Base-by-base conservation (phyloP, 2,329 filamentous ascomycete genomes). In the Neofusicoccum parvum region DNA sequence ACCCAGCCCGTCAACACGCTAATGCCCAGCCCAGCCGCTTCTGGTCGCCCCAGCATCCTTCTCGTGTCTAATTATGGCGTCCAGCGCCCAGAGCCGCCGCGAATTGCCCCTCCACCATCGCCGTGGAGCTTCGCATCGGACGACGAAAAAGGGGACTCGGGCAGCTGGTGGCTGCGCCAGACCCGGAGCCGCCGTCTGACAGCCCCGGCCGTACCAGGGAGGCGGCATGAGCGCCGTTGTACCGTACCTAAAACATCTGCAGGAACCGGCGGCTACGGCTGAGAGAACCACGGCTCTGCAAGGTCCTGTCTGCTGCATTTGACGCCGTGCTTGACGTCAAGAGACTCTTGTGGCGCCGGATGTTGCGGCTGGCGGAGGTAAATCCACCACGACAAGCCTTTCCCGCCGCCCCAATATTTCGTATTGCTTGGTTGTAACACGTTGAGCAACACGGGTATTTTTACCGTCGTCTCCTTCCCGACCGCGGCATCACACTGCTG, bases 41-140 rank as follows among this genome's bases (percentile, higher is more conserved):
- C 20, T 36, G 43, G 14, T 36, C 56, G 56, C 43, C 17, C 41
- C 56, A 34, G 54, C 43, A 37, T 60, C 56, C 56, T 46, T 15
- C 43, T 60, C 56, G 56, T 60, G 56, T 60, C 56, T 60, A 60
- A 60, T 48, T 48, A 60, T 60, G 56, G 56, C 23, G 11, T 23
- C 20, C 23, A 9, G n/a, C 56, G 6, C 20, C 20, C 10, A 27
- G n/a, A 17, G 3, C 15, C 27, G 15, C 54, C n/a, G 56, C 27
- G 20, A 12, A 14, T 4, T 45, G n/a, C 32, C 17, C 43, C 56
- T 23, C 56, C 12, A 23, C 14, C 43, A 11, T 49, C 3, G 27
- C 15, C 23, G n/a, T 12, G 3, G 15, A 7, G 14, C 34, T 14
- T 20, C 53, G 12, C 23, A 17, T 32, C 37, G 14, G 54, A 23